Percentiles rank a stretch among this genome's conserved stretches.
phyloP scores from a whole-genome alignment of 2,329 filamentous ascomycete genomes.

The Pseudocercospora macadamiae region DNA sequence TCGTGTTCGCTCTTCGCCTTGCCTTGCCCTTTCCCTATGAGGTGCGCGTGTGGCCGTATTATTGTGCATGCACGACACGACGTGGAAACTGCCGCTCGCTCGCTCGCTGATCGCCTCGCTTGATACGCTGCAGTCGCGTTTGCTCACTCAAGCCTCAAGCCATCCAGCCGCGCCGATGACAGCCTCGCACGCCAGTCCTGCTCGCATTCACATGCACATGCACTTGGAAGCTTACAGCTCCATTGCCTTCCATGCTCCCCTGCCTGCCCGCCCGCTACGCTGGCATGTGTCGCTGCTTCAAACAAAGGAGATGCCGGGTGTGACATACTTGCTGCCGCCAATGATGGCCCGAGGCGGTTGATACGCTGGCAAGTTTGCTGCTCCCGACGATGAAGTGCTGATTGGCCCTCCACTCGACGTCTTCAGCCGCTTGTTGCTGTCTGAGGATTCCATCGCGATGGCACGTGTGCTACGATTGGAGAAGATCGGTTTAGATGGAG shows the following conservation, averaged over 20 bases:
- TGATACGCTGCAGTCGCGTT: background rate
- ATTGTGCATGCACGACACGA: background rate
- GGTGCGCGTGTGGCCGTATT: too few species aligned
- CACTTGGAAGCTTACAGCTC: conserved; percentile 1
- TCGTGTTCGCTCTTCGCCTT: background rate
- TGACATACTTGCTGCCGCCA: conserved; percentile 25
- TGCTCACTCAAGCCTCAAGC: background rate
- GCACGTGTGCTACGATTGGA: background rate
- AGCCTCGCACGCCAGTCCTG: background rate
- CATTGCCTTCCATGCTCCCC: background rate
- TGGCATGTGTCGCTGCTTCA: conserved; percentile 2
- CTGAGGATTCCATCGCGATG: conserved; percentile 23
- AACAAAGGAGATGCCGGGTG: conserved; percentile 5
- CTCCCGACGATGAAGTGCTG: conserved; percentile 23
- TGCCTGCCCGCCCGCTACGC: background rate
- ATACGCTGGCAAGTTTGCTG: conserved; percentile 34
- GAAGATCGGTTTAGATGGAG: background rate
- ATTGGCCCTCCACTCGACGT: conserved; percentile 32
- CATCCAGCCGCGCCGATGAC: background rate
- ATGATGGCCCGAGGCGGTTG: conserved; percentile 28
- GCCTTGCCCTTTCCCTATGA: background rate
- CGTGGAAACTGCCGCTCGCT: background rate
- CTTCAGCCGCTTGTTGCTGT: conserved; percentile 36
- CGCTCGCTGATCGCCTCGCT: background rate
- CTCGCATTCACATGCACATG: background rate